Evolutionary conservation across 768 basidiomycete genomes (phyloP).

Genomic region (Udeniomyces megalosporus): DNA sequence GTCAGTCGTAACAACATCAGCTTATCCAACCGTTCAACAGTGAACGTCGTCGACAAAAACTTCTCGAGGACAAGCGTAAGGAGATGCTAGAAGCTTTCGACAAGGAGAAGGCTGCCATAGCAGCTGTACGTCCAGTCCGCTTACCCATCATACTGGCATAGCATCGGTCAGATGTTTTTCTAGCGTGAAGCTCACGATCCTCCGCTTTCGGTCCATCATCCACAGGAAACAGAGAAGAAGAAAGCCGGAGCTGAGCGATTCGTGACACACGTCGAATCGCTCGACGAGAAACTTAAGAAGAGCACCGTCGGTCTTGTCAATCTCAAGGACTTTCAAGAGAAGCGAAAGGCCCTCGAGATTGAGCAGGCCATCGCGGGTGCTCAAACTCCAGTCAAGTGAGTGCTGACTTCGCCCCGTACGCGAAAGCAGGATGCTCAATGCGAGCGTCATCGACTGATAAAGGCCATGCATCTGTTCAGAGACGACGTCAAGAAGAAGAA

Average conservation of each 20-base stretch:
- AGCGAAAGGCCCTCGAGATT: conserved; percentile 74
- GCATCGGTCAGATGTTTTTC: neutral
- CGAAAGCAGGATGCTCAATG: too few species aligned
- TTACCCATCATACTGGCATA: too few species aligned
- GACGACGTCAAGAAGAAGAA: conserved; percentile 83
- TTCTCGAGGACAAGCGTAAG: conserved; percentile 63
- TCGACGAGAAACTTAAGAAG: conserved; percentile 83
- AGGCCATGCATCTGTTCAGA: too few species aligned
- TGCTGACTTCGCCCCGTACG: neutral
- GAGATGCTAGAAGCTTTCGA: conserved; percentile 26
- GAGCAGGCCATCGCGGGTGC: conserved; percentile 38
- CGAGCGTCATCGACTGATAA: too few species aligned
- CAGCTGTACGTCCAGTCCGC: neutral
- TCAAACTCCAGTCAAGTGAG: neutral
- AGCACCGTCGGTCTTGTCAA: conserved; percentile 80
- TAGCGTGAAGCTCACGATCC: neutral
- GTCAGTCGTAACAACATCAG: too few species aligned
- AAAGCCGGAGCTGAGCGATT: conserved; percentile 64
- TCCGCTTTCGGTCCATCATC: neutral
- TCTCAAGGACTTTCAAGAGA: conserved; percentile 83
- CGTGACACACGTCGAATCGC: conserved; percentile 81
- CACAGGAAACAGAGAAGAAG: conserved; percentile 62
- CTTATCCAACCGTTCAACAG: neutral
- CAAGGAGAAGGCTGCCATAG: conserved; percentile 14
- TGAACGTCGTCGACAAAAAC: neutral